A percentile compares a stretch with the other conserved stretches of the same genome.
phyloP scores from a whole-genome alignment of 177 flowering plant species.

The Vitis hybrid region DNA sequence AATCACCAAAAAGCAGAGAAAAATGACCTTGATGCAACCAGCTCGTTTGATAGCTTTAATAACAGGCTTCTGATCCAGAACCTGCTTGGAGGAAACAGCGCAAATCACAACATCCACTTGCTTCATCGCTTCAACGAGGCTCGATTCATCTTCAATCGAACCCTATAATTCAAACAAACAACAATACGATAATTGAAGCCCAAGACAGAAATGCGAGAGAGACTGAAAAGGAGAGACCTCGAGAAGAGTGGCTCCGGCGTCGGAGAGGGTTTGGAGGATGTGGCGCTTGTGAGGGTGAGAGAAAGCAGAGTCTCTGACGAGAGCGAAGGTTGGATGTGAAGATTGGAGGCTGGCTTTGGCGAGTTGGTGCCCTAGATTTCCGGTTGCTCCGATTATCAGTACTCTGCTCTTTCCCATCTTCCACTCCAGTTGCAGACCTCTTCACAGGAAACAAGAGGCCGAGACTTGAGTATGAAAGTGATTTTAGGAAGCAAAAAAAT shows the following conservation, averaged over 20 bases:
- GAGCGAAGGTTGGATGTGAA: constrained; percentile 57
- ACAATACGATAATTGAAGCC: neutral
- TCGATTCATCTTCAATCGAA: constrained; percentile 58
- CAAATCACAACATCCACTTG: constrained; percentile 84
- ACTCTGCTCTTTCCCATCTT: constrained; percentile 39
- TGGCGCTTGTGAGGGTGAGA: constrained; percentile 45
- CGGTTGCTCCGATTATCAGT: constrained; percentile 77
- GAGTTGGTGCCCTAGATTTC: constrained; percentile 61
- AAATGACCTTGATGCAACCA: constrained; percentile 61
- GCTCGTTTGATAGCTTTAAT: constrained; percentile 58
- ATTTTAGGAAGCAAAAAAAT: too few species aligned
- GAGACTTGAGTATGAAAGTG: too few species aligned
- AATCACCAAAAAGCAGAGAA: neutral
- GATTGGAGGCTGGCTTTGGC: constrained; percentile 51
- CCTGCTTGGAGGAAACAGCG: constrained; percentile 56
- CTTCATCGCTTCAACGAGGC: constrained; percentile 56
- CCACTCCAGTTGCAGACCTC: neutral
- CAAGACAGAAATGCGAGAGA: neutral
- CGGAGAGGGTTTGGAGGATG: constrained; percentile 46
- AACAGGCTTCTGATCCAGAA: constrained; percentile 62
- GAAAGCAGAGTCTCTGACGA: constrained; percentile 47
- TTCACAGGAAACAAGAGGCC: too few species aligned
- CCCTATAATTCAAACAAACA: constrained; percentile 46
- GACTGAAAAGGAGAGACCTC: constrained; percentile 29
- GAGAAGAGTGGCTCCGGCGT: constrained; percentile 56